These are phyloP conservation scores for Backusella mclennaniae DNA, from an alignment of 192 early-diverging fungal genomes.

Conservation along the genomic window DNA sequence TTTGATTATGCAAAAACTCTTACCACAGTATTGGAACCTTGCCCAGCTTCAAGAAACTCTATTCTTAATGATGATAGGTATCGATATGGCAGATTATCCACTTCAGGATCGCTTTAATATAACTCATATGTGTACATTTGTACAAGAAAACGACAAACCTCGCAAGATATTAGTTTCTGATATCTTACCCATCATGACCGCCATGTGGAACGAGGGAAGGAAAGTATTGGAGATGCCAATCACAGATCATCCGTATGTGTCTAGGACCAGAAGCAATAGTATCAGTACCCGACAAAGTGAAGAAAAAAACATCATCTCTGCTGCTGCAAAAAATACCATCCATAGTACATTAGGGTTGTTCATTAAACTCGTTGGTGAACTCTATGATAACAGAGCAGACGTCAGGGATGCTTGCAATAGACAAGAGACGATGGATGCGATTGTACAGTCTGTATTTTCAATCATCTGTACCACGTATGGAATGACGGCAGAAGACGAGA, in stretches of 20 bases:
- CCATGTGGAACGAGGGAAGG: constrained; percentile 25
- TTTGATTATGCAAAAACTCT: constrained; percentile 48
- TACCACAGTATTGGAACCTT: constrained; percentile 59
- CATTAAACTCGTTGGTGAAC: constrained; percentile 12
- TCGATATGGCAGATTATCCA: constrained; percentile 50
- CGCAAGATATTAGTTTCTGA: constrained; percentile 37
- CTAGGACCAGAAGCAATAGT: constrained; percentile 8
- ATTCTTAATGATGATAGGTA: constrained; percentile 51
- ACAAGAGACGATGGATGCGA: constrained; percentile 51
- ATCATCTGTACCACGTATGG: constrained; percentile 47
- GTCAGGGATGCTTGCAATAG: constrained; percentile 52
- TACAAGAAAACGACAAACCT: constrained; percentile 24
- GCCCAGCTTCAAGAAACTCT: constrained; percentile 53
- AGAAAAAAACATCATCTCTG: not conserved
- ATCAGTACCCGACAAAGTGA: not conserved
- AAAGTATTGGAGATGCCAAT: not conserved
- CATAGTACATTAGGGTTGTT: not conserved
- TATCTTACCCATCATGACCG: constrained; percentile 44
- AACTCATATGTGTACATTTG: constrained; percentile 29
- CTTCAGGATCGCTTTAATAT: constrained; percentile 45
- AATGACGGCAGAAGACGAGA: constrained; percentile 42
- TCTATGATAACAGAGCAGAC: constrained; percentile 19
- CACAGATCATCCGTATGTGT: not conserved
- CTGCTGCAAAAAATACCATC: not conserved
- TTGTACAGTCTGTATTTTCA: constrained; percentile 53